Evolutionary conservation across 1,284 basidiomycete species (phyloP).

Genomic region (Chondrostereum purpureum): DNA sequence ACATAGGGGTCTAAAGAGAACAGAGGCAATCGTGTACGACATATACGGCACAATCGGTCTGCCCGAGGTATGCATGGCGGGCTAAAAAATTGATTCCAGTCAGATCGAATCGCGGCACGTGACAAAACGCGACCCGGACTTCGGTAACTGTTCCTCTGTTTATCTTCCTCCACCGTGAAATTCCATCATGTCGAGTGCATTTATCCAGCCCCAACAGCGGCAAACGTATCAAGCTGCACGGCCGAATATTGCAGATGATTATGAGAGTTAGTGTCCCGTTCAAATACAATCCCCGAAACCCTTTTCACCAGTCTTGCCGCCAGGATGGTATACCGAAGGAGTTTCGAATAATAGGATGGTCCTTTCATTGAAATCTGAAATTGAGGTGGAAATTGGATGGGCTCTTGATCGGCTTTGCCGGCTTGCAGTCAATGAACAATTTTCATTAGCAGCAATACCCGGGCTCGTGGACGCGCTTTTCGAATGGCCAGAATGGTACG

Average conservation of each 20-base stretch:
- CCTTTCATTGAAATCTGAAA: slow-evolving; percentile 70
- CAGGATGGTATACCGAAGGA: slow-evolving; percentile 77
- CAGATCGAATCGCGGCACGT: no score
- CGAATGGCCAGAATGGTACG: slow-evolving; percentile 77
- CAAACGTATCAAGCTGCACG: not conserved
- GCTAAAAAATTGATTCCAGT: no score
- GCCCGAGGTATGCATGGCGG: no score
- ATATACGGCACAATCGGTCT: no score
- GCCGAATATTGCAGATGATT: slow-evolving; percentile 61
- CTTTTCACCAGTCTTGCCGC: slow-evolving; percentile 5
- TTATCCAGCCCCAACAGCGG: not conserved
- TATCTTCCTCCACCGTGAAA: no score
- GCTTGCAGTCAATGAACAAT: slow-evolving; percentile 69
- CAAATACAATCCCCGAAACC: slow-evolving; percentile 3
- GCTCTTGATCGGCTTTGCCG: slow-evolving; percentile 73
- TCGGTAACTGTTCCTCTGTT: no score
- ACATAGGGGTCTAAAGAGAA: no score
- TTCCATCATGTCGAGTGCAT: not conserved
- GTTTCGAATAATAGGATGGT: slow-evolving; percentile 74
- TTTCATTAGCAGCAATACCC: slow-evolving; percentile 60
- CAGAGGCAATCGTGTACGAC: no score
- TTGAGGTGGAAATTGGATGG: slow-evolving; percentile 73
- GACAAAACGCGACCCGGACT: no score
- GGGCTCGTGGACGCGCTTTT: slow-evolving; percentile 75
- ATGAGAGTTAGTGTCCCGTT: slow-evolving; percentile 50